These are phyloP conservation scores for Gardenia jasminoides DNA, from an alignment of 257 asterid genomes.

Conservation along the genomic window DNA sequence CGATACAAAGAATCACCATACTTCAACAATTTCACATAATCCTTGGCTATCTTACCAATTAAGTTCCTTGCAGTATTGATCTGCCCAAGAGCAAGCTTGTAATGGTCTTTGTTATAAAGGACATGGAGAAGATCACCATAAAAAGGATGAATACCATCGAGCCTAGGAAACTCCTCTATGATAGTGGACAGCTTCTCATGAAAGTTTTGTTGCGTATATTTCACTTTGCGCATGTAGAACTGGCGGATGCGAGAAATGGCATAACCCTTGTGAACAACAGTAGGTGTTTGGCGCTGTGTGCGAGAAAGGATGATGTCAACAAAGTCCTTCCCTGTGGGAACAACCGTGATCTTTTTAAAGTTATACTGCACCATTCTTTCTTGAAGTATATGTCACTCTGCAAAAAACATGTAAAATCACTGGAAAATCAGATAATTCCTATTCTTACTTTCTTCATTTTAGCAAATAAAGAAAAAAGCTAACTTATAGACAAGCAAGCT, in stretches of 20 bases:
- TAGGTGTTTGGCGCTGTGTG: constrained; percentile 92
- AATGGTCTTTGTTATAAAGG: constrained; percentile 92
- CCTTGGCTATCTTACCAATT: constrained; percentile 77
- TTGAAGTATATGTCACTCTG: not conserved
- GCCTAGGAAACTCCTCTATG: constrained; percentile 91
- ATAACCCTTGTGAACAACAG: constrained; percentile 97
- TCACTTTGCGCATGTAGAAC: constrained; percentile 96
- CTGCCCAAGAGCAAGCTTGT: constrained; percentile 97
- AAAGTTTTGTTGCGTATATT: constrained; percentile 77
- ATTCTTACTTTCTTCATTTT: not conserved
- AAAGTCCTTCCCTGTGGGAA: constrained; percentile 87
- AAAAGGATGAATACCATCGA: constrained; percentile 92
- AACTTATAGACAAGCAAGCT: not conserved
- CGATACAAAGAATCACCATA: constrained; percentile 92
- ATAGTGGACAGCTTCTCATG: constrained; percentile 85
- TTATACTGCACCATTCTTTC: constrained; percentile 88
- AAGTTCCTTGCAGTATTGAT: constrained; percentile 86
- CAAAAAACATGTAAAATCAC: not conserved
- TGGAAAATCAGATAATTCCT: not conserved
- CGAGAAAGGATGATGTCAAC: constrained; percentile 89
- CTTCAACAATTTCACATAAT: constrained; percentile 76
- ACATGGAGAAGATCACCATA: constrained; percentile 93
- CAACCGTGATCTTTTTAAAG: constrained; percentile 89
- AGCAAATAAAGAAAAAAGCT: not conserved
- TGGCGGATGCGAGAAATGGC: constrained; percentile 85